Conservation (phyloP, 2,329 filamentous ascomycete species). For the Magnaporthiopsis incrustans region DNA sequence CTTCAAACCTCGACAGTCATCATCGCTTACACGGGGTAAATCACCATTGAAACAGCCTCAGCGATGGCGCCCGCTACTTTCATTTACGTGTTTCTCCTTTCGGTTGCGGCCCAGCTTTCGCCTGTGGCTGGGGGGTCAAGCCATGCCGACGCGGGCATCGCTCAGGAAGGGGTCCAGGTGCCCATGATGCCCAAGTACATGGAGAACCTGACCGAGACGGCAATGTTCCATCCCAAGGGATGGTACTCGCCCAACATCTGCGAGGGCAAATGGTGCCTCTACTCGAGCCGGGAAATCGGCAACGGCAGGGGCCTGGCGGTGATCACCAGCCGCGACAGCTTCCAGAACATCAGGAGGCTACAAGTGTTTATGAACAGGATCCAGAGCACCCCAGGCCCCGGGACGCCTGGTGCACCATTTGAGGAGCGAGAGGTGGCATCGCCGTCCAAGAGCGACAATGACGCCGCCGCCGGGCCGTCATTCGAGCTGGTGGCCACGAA, state of each 20-base stretch:
- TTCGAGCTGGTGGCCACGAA: conserved; percentile 14
- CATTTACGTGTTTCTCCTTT: not conserved
- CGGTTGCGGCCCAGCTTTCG: not conserved
- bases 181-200: conserved; percentile 3
- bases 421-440: not conserved
- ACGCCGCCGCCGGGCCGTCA: not conserved
- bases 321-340: conserved; percentile 14
- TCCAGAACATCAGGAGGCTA: conserved; percentile 16
- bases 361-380: conserved; percentile 15
- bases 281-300: conserved; percentile 16
- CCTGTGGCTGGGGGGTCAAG: not conserved
- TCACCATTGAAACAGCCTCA: no score
- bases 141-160: not conserved
- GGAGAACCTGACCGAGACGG: conserved; percentile 3
- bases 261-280: conserved; percentile 18
- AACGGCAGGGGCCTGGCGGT: conserved; percentile 17
- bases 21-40: no score
- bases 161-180: conserved; percentile 1
- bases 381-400: conserved; percentile 11
- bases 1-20: not conserved
- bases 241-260: conserved; percentile 21
- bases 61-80: not conserved
- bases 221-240: conserved; percentile 9
- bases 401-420: not conserved
- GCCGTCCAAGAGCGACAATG: not conserved